A percentile compares a stretch with the other conserved stretches of the same genome.
Evolutionary conservation across 495 filamentous ascomycete genomes (phyloP).

Genomic region (Penicillium antarcticum): DNA sequence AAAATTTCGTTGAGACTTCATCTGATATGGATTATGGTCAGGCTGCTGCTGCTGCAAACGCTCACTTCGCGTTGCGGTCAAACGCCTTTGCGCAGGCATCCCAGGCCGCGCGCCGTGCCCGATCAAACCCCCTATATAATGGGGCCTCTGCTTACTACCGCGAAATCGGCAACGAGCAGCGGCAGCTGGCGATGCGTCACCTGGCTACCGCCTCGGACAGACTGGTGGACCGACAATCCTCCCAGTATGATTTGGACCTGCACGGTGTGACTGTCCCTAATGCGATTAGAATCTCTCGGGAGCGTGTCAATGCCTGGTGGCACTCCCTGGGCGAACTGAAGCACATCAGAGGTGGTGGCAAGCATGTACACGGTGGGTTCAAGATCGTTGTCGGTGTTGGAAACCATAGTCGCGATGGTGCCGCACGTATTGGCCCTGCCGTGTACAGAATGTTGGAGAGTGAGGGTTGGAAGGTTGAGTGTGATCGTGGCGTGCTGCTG

Average conservation of each 20-base stretch:
- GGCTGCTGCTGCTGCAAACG: conserved; percentile 26
- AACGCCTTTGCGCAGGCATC: conserved; percentile 58
- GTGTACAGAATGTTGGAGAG: conserved; percentile 70
- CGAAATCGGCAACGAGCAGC: conserved; percentile 51
- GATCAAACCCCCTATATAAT: conserved; percentile 63
- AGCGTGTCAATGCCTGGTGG: conserved; percentile 77
- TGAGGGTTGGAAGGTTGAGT: conserved; percentile 81
- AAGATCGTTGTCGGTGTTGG: conserved; percentile 80
- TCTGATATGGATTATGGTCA: conserved; percentile 23
- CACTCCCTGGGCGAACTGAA: conserved; percentile 58
- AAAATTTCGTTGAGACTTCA: neutral
- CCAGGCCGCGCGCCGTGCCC: conserved; percentile 58
- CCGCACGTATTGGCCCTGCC: conserved; percentile 71
- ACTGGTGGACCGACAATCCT: conserved; percentile 60
- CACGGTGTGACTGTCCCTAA: conserved; percentile 82
- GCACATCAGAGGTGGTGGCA: conserved; percentile 43
- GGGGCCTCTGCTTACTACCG: conserved; percentile 67
- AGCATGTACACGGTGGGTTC: conserved; percentile 47
- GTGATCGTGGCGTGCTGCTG: conserved; percentile 60
- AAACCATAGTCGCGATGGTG: conserved; percentile 73
- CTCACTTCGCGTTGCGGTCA: conserved; percentile 39
- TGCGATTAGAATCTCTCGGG: conserved; percentile 69
- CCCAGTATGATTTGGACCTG: conserved; percentile 60
- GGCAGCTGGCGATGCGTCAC: conserved; percentile 40
- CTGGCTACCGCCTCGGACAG: conserved; percentile 54